Base-by-base conservation (phyloP, 805 yeast species). In the Saturnispora zaruensis region DNA sequence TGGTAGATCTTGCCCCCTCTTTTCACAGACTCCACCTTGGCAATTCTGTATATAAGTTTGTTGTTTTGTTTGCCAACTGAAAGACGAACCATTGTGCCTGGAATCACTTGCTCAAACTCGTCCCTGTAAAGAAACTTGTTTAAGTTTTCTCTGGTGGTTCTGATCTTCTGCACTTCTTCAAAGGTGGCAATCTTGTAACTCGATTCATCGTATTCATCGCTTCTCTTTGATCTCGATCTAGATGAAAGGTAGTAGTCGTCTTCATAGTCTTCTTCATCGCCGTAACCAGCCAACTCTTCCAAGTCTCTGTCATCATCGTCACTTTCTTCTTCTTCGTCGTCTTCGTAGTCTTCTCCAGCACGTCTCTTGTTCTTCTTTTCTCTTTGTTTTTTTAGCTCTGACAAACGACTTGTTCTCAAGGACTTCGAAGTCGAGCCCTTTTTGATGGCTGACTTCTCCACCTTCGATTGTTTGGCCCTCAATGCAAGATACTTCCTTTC, bases 401-500 rank as follows among this genome's bases (percentile, higher is more conserved):
- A 62, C 3, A 66, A 55, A 47, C 64, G 65, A 53, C 66, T 65
- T 16, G 69, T 65, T 51, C 66, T 60, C 47, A 65, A 41, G 26
- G 59, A 61, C 46, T 60, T 63, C 2, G 59, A 50, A 6, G 59
- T 41, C 4, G 61, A 50, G 3, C 58, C 57, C 18, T 54, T 55
- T 68, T 54, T 65, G 62, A 55, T 59, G 53, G 57, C 63, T 57
- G 51, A 66, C 59, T 52, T 66, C 62, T 59, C 70, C 2, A 62
- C 71, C 55, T 73, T 68, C 49, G 76, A 77, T 58, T 78, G 79
- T 61, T 72, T 78, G 58, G 87, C 84, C 67, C 98, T 84, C 63
- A 87, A 83, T 26, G 86, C 88, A 59, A 95, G 79, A 59, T 84
- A 82, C 64, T 78, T 78, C 62, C 88, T 80, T 68, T 93, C 98